phyloP scores from a whole-genome alignment of 1,284 basidiomycete genomes.

The Fomitopsis pinicola region DNA sequence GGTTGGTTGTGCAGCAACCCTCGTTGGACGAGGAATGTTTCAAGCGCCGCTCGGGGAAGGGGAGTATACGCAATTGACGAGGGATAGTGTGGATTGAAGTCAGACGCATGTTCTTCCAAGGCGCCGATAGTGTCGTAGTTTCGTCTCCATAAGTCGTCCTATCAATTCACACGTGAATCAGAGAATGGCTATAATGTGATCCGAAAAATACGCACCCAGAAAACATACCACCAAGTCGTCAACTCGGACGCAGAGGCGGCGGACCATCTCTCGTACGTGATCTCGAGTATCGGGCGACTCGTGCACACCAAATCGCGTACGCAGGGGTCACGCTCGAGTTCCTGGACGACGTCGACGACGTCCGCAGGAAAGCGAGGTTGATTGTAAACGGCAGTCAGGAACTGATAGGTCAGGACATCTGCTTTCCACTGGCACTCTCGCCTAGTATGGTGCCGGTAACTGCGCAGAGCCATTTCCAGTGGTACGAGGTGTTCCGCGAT shows the following conservation, averaged over 20 bases:
- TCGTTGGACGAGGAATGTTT: conserved; percentile 60
- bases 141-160: conserved; percentile 73
- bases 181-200: neutral
- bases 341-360: conserved; percentile 42
- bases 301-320: conserved; percentile 51
- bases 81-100: conserved; percentile 74
- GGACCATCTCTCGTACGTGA: conserved; percentile 55
- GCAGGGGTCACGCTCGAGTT: conserved; percentile 48
- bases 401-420: conserved; percentile 59
- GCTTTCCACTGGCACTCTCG: conserved; percentile 53
- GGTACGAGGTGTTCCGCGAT: conserved; percentile 42
- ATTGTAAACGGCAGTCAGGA: conserved; percentile 63
- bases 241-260: conserved; percentile 49
- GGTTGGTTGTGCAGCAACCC: conserved; percentile 52
- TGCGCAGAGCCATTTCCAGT: conserved; percentile 45
- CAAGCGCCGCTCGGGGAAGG: conserved; percentile 61
- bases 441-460: conserved; percentile 51
- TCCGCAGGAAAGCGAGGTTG: conserved; percentile 41
- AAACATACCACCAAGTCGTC: conserved; percentile 79
- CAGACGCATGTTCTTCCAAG: conserved; percentile 43
- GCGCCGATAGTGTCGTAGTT: conserved; percentile 54
- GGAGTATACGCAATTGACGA: conserved; percentile 76
- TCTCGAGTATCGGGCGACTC: conserved; percentile 45
- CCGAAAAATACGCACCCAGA: conserved; percentile 53
- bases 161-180: neutral